These are phyloP conservation scores for Licmophora abbreviata DNA, from an alignment of 108 stramenopile genomes.

Conservation along the genomic window DNA sequence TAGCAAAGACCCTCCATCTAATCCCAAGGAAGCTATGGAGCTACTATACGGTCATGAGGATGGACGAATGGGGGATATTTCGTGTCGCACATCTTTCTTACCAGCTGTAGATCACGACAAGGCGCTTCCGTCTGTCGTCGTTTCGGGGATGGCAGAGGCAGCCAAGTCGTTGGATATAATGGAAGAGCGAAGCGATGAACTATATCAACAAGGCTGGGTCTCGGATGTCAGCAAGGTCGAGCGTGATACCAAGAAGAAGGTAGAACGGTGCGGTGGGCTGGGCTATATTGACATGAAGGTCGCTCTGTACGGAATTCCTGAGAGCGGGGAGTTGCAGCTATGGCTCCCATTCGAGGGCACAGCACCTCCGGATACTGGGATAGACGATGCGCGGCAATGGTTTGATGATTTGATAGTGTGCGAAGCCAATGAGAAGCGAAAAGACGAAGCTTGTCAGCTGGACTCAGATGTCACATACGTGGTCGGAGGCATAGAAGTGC, in stretches of 20 bases:
- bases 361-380: conserved; percentile 1
- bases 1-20: conserved; percentile 1
- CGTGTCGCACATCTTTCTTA: conserved; percentile 80
- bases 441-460: conserved; percentile 60
- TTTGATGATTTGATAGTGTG: conserved; percentile 67
- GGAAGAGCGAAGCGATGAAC: conserved; percentile 37
- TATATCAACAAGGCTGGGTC: conserved; percentile 64
- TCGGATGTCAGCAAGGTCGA: conserved; percentile 44
- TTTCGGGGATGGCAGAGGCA: conserved; percentile 49
- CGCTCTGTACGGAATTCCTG: conserved; percentile 75
- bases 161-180: conserved; percentile 57
- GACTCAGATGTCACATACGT: conserved; percentile 45
- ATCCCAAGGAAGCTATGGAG: conserved; percentile 16
- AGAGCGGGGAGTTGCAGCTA: conserved; percentile 54
- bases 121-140: conserved; percentile 44
- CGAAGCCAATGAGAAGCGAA: conserved; percentile 81
- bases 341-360: conserved; percentile 58
- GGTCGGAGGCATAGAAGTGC: conserved; percentile 45
- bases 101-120: conserved; percentile 48
- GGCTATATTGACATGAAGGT: conserved; percentile 85
- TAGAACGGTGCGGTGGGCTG: conserved; percentile 67
- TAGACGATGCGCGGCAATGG: conserved; percentile 41
- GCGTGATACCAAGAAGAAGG: conserved; percentile 50
- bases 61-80: conserved; percentile 45
- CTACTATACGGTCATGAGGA: conserved; percentile 47